Base-by-base conservation (phyloP, 805 yeast genomes). In the Yamadazyma olivae region DNA sequence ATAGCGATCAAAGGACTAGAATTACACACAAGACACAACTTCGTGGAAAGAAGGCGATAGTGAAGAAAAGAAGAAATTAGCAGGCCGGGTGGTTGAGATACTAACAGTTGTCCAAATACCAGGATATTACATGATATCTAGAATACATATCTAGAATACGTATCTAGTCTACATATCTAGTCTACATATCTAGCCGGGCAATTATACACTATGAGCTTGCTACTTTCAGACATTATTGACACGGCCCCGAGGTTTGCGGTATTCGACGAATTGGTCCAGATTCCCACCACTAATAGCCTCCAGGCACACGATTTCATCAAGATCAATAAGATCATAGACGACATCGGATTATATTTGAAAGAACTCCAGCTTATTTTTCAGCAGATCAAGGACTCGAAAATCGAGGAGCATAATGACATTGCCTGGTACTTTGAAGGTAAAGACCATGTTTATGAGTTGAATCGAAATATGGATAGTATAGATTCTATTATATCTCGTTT, bases 371-470 rank as follows among this genome's bases (percentile, higher is more conserved):
- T 23, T 17, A 33, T 49, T 30, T 43, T 53, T 19, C 32, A 34
- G 15, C 43, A 44, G 26, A 30, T 49, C 12, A 28, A 32, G 5
- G 27, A 32, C 6, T 27, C 38, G 6, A 30, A 26, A 6, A 26
- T 27, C 10, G 35, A 27, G 9, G n/a, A 8, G 1, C 14, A 18
- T 7, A 30, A 40, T 17, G 42, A 48, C 24, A 28, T 55, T 25
- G 43, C 42, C 10, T 59, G 63, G 63, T 57, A 45, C 40, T 51
- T 37, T 32, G 56, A 53, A 18, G 61, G 58, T 3, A 49, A 45
- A 35, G 49, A 45, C 14, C 44, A 35, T 2, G 34, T 61, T 3
- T 20, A 34, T 6, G 50, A 48, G 22, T 35, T 59, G 14, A 21
- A 42, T 6, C 33, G 43, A 23, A 49, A 53, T 32, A 25, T 57